These are phyloP conservation scores for Ogataea salicorniae DNA, from an alignment of 805 yeast genomes.

Conservation along the genomic window DNA sequence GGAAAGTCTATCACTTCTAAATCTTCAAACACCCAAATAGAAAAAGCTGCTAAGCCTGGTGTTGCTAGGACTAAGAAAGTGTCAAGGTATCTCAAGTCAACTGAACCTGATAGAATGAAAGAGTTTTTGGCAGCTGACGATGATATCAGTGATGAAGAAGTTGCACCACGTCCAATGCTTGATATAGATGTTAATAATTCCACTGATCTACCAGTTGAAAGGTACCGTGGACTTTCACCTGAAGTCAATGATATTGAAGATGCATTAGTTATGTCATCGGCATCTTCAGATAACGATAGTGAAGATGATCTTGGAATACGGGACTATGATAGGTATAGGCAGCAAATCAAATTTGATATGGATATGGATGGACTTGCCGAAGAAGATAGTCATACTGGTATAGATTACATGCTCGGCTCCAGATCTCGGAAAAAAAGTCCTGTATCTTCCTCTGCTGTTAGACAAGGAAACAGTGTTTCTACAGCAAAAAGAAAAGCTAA, in stretches of 20 bases:
- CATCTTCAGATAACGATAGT: conserved; percentile 9
- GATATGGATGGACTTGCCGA: conserved; percentile 20
- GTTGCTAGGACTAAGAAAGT: conserved; percentile 16
- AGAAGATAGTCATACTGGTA: conserved; percentile 24
- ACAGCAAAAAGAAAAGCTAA: not conserved
- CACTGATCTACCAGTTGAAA: not conserved
- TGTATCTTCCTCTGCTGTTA: not conserved
- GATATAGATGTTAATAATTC: not conserved
- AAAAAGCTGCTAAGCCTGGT: conserved; percentile 8
- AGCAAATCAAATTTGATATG: not conserved
- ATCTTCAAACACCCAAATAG: not conserved
- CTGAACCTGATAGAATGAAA: conserved; percentile 2
- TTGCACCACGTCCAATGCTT: not conserved
- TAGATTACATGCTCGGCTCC: conserved; percentile 22
- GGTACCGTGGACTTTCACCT: conserved; percentile 1
- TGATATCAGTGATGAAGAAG: conserved; percentile 1
- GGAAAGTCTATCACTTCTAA: not conserved
- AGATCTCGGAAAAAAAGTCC: no score
- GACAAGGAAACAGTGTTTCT: not conserved
- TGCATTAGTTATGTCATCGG: conserved; percentile 8
- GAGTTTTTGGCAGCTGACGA: conserved; percentile 14
- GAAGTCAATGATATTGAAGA: conserved; percentile 6
- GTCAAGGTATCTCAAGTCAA: not conserved
- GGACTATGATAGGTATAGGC: conserved; percentile 7
- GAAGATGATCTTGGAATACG: conserved; percentile 3